Conservation (phyloP, 2,329 filamentous ascomycete species). For the Zalaria sp. region DNA sequence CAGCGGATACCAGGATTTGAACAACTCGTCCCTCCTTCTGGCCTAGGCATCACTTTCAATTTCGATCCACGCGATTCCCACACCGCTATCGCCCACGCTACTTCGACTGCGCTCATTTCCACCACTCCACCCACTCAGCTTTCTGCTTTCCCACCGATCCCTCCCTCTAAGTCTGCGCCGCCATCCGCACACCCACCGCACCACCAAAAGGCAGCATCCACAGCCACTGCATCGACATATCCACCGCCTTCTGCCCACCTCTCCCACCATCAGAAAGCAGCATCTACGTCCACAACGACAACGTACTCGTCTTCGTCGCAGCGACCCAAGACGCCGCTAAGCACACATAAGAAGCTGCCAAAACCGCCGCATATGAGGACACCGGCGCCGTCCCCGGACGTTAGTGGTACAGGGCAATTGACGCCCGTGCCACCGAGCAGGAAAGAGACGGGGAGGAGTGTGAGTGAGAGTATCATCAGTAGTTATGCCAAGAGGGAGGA, state of each 20-base stretch:
- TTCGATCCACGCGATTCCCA: constrained; percentile 1
- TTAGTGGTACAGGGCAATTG: not conserved
- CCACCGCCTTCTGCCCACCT: too few relatives aligned
- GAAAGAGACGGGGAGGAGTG: constrained; percentile 14
- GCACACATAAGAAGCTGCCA: constrained; percentile 12
- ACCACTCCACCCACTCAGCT: not conserved
- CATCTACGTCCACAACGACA: too few relatives aligned
- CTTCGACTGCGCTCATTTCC: not conserved
- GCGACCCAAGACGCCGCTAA: constrained; percentile 7
- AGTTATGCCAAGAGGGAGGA: constrained; percentile 11
- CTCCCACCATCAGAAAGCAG: too few relatives aligned
- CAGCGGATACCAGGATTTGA: not conserved
- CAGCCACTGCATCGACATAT: too few relatives aligned
- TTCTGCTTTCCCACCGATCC: too few relatives aligned
- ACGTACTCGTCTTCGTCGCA: constrained; percentile 1
- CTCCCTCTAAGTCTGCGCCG: too few relatives aligned
- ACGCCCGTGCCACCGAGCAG: constrained; percentile 3
- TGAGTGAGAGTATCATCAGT: constrained; percentile 18
- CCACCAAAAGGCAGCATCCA: too few relatives aligned
- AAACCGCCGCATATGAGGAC: constrained; percentile 8
- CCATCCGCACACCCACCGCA: too few relatives aligned
- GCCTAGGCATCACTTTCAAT: constrained; percentile 10
- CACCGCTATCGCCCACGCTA: constrained; percentile 1
- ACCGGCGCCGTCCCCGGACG: constrained; percentile 5
- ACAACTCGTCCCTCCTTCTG: constrained; percentile 1